Base-by-base conservation (phyloP, 2,329 filamentous ascomycete species). In the Talaromyces sp. region DNA sequence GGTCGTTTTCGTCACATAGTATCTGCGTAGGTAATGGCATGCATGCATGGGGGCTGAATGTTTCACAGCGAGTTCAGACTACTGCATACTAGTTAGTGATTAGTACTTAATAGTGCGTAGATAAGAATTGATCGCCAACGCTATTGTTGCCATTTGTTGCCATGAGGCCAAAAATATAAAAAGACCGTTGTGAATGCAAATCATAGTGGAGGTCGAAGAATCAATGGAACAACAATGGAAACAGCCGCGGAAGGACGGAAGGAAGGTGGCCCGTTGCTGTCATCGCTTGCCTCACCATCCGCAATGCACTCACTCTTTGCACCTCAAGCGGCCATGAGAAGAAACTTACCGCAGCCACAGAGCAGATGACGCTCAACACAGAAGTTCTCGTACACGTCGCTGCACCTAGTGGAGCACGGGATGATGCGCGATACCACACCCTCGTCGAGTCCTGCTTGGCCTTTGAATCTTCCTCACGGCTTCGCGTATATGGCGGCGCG, bases 331-430 rank as follows among this genome's bases (percentile, higher is more conserved):
- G 13, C 14, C 49, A 52, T 52, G 49, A 52, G 19, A 29, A 52
- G 11, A 29, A 29, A 14, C 11, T 29, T 11, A 2, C 49, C 14
- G 24, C 26, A 21, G 24, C 19, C 27, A 43, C 53, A 35, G 19
- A 38, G 31, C 55, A 61, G n/a, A 61, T 61, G 59, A 52, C 59
- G 54, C 21, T 21, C 54, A 58, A 64, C 27, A 60, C 68, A 60
- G 74, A 78, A 67, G 71, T 78, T 59, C 73, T 78, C 58, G 73
- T 77, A 55, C 77, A 78, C 66, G 68, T 79, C 63, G 69, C 73
- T 56, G 76, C 76, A 19, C 71, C 74, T 31, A 73, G 73, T 64
- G 69, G 67, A 56, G 66, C 64, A 38, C 65, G 63, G 52, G 73
- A 78, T 62, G 76, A 79, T 66, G 69, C 68, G 32, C 70, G 68